Evolutionary conservation across 768 basidiomycete genomes (phyloP).

Genomic region (Naematelia encephala): DNA sequence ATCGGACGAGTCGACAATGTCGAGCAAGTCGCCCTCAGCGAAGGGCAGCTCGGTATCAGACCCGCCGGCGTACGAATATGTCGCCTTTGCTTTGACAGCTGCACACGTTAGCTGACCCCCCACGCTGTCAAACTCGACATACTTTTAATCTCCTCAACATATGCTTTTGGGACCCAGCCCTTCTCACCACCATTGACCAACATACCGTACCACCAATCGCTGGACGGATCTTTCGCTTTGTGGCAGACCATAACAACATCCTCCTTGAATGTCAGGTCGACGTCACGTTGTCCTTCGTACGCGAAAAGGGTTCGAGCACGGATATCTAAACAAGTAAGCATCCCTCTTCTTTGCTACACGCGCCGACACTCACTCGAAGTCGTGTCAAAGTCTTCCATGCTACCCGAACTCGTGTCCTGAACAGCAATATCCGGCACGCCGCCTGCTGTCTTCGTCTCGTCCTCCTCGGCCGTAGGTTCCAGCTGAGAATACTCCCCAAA

Average conservation of each 20-base stretch:
- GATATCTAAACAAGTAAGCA: constrained; percentile 56
- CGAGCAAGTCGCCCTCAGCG: constrained; percentile 70
- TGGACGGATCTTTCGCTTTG: constrained; percentile 72
- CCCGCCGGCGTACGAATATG: constrained; percentile 70
- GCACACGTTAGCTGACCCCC: neutral
- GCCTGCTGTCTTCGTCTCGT: constrained; percentile 50
- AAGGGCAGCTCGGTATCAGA: constrained; percentile 83
- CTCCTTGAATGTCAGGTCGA: constrained; percentile 80
- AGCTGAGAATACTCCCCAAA: constrained; percentile 53
- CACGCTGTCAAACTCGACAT: constrained; percentile 43
- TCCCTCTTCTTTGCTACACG: neutral
- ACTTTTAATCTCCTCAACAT: constrained; percentile 74
- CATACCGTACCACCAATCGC: constrained; percentile 93
- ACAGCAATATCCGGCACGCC: constrained; percentile 12
- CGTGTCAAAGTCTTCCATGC: constrained; percentile 49
- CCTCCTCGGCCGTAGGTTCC: constrained; percentile 57
- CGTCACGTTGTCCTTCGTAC: constrained; percentile 78
- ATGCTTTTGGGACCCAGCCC: constrained; percentile 88
- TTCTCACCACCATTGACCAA: constrained; percentile 62
- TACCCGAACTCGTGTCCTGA: constrained; percentile 44
- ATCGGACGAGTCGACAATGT: constrained; percentile 77
- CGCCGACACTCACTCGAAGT: constrained; percentile 42
- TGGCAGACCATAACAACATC: constrained; percentile 75
- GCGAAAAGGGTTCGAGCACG: constrained; percentile 76
- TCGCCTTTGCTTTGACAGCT: constrained; percentile 63